These are phyloP conservation scores for Diaporthe sp. DNA, from an alignment of 2,329 filamentous ascomycete genomes.

Conservation along the genomic window DNA sequence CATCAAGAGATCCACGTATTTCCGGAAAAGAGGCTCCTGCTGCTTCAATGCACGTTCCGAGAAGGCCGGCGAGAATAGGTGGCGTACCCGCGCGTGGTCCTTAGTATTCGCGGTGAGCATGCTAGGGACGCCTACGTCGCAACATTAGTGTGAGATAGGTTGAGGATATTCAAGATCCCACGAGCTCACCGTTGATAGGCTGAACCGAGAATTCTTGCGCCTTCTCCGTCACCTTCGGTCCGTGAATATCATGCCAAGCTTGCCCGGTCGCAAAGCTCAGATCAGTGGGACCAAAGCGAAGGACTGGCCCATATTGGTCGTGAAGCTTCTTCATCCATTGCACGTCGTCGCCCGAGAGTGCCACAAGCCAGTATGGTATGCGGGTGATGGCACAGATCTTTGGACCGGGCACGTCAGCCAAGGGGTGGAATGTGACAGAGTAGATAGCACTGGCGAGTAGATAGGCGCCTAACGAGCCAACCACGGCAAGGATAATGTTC, in stretches of 20 bases:
- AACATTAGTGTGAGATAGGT: not conserved
- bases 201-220: conserved; percentile 42
- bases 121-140: conserved; percentile 37
- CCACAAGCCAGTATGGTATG: conserved; percentile 45
- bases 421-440: conserved; percentile 45
- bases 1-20: conserved; percentile 55
- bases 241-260: conserved; percentile 46
- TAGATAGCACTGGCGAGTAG: conserved; percentile 18
- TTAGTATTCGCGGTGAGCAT: conserved; percentile 43
- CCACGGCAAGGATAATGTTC: not conserved
- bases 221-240: conserved; percentile 40
- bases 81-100: conserved; percentile 43
- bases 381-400: conserved; percentile 44
- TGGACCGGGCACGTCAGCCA: conserved; percentile 45
- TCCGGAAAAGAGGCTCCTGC: conserved; percentile 49
- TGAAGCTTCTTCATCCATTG: conserved; percentile 45
- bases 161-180: not conserved
- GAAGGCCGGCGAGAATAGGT: conserved; percentile 45
- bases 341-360: conserved; percentile 43
- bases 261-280: conserved; percentile 34
- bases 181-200: conserved; percentile 42
- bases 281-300: conserved; percentile 32
- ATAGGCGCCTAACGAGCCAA: conserved; percentile 7
- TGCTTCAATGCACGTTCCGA: conserved; percentile 43
- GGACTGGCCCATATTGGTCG: conserved; percentile 35